Evolutionary conservation across 805 yeast species (phyloP).

Genomic region (Myxozyma monticola): DNA sequence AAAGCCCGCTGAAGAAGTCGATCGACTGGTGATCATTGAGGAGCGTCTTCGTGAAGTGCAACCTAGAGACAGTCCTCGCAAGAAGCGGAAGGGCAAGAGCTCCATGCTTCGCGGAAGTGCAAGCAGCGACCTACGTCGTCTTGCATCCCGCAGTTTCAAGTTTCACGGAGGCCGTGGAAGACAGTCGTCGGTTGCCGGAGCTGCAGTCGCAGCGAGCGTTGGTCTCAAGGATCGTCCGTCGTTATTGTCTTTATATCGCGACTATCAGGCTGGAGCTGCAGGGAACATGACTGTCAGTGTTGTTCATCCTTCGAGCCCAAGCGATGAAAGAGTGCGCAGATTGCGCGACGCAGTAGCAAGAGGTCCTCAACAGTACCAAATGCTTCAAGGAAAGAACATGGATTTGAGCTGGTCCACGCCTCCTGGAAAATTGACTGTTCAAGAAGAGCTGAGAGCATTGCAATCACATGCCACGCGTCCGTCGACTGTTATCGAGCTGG

Average conservation of each 20-base stretch:
- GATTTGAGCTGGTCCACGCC: no score
- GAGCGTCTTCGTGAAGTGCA: slow-evolving; percentile 3
- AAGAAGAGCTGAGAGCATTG: no score
- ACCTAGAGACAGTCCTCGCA: no score
- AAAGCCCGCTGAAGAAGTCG: neutral
- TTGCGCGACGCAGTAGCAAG: slow-evolving; percentile 1
- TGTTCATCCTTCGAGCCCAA: neutral
- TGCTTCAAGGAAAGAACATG: no score
- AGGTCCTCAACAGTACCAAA: no score
- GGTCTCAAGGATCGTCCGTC: slow-evolving; percentile 22
- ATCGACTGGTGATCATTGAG: neutral
- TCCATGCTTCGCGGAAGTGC: neutral
- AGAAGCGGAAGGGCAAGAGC: neutral
- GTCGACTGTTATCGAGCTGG: neutral
- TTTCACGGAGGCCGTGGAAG: slow-evolving; percentile 2
- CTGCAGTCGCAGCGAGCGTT: slow-evolving; percentile 5
- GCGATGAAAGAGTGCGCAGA: slow-evolving; percentile 7
- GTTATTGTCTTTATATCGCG: slow-evolving; percentile 17
- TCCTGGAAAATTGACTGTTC: no score
- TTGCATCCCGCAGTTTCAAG: slow-evolving; percentile 13
- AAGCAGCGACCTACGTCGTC: slow-evolving; percentile 3
- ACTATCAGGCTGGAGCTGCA: slow-evolving; percentile 12
- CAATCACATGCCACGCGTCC: no score
- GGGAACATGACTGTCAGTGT: neutral
- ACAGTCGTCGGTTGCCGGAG: slow-evolving; percentile 1